phyloP scores from a whole-genome alignment of 176 grass and related monocot species.

The Paspalum notatum region DNA sequence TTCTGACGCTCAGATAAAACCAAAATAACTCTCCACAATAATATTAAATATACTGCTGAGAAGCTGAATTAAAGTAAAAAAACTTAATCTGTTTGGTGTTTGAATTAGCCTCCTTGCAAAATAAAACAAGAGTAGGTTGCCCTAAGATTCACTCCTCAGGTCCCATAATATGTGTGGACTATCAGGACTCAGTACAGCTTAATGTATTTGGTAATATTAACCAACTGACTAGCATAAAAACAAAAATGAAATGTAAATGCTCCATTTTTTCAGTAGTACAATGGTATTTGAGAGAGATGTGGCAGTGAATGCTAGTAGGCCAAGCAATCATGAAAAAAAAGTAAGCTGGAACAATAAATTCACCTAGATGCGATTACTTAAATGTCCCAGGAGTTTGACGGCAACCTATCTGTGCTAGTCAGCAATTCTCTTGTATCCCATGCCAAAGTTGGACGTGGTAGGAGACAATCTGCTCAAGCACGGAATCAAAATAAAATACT shows the following conservation, averaged over 20 bases:
- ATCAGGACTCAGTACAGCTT: not conserved
- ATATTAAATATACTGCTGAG: slow-evolving; percentile 7
- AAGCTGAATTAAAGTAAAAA: not conserved
- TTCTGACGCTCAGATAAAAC: not conserved
- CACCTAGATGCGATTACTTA: slow-evolving; percentile 12
- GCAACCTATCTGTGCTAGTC: not conserved
- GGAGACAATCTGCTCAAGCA: not conserved
- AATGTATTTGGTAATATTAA: slow-evolving; percentile 7
- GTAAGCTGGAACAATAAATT: not conserved
- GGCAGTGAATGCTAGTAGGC: not conserved
- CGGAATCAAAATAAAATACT: slow-evolving; percentile 8
- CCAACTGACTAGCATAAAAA: slow-evolving; percentile 23
- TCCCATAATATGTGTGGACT: not conserved
- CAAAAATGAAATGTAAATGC: slow-evolving; percentile 7
- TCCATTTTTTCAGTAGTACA: not conserved
- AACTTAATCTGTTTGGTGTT: slow-evolving; percentile 7
- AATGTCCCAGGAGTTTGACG: not conserved
- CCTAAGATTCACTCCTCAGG: not conserved
- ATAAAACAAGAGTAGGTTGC: not conserved
- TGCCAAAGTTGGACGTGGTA: not conserved
- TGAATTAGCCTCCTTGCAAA: not conserved
- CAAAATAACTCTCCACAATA: slow-evolving; percentile 6
- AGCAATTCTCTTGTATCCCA: slow-evolving; percentile 1
- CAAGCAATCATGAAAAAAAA: slow-evolving; percentile 23
- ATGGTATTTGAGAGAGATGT: not conserved